Conservation (phyloP, 345 rosid genomes). For the Rhizophora mangle region DNA sequence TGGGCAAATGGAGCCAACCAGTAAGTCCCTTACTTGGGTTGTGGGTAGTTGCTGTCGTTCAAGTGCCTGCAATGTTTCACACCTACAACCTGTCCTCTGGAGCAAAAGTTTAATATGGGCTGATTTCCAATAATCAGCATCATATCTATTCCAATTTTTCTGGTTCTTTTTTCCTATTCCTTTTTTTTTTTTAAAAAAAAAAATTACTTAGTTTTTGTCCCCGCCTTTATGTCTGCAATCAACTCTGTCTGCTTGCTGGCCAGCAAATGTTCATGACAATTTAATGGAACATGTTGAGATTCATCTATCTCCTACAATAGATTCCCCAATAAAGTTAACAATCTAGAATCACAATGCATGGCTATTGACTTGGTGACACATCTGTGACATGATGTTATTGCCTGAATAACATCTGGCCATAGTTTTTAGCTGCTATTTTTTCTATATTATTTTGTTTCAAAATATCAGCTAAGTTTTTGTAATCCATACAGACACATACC, state of each 20-base stretch:
- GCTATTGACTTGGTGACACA: neutral
- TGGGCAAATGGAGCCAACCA: slow-evolving; percentile 59
- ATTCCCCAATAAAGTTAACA: too few species aligned
- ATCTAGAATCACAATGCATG: too few species aligned
- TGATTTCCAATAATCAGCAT: neutral
- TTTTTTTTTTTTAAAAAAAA: too few species aligned
- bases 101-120: neutral
- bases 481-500: too few species aligned
- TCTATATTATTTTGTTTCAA: neutral
- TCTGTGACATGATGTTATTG: neutral
- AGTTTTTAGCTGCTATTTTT: neutral
- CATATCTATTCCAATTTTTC: neutral
- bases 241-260: too few species aligned
- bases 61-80: neutral
- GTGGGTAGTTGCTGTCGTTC: neutral
- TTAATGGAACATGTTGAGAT: too few species aligned
- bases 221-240: too few species aligned
- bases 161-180: too few species aligned
- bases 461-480: neutral
- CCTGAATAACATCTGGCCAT: neutral
- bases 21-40: slow-evolving; percentile 34
- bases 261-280: too few species aligned
- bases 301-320: too few species aligned
- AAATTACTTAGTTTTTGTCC: too few species aligned
- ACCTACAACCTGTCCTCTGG: neutral